Conservation (phyloP, 805 yeast genomes). For the Kluyveromyces wickerhamii region DNA sequence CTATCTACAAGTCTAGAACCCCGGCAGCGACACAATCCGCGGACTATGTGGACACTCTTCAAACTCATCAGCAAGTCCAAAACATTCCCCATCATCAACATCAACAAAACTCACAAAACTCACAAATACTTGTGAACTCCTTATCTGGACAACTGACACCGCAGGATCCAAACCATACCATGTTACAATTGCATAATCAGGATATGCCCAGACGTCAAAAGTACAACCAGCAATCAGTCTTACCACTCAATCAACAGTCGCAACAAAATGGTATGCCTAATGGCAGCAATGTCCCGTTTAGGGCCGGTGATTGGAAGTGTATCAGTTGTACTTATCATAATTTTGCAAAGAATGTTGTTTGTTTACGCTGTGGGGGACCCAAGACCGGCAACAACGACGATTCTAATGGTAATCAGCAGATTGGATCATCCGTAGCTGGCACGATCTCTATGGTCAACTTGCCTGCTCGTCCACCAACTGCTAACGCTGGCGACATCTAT, state of each 20-base stretch:
- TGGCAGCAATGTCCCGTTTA: slow-evolving; percentile 67
- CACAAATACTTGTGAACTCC: background rate
- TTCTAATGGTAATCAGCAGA: background rate
- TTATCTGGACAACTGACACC: background rate
- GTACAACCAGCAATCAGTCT: too few relatives aligned
- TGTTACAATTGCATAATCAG: background rate
- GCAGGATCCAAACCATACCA: background rate
- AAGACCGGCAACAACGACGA: slow-evolving; percentile 19
- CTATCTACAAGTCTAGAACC: slow-evolving; percentile 4
- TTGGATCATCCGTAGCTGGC: too few relatives aligned
- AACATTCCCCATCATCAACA: slow-evolving; percentile 18
- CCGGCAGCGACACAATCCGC: slow-evolving; percentile 8
- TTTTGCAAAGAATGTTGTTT: slow-evolving; percentile 82
- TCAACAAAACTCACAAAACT: slow-evolving; percentile 15
- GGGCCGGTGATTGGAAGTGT: slow-evolving; percentile 98
- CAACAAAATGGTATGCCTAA: slow-evolving; percentile 15
- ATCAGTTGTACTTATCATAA: slow-evolving; percentile 77
- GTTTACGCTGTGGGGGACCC: slow-evolving; percentile 83
- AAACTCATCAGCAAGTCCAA: slow-evolving; percentile 7
- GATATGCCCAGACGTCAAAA: slow-evolving; percentile 5
- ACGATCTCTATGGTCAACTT: too few relatives aligned
- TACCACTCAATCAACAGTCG: slow-evolving; percentile 13
- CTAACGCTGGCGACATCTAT: too few relatives aligned
- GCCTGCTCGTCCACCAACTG: too few relatives aligned
- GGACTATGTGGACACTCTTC: slow-evolving; percentile 10